Evolutionary conservation across 1,139 yeast species (phyloP), one percentile per base, ranked within the genome.

Genomic region (Spathaspora sp.): DNA sequence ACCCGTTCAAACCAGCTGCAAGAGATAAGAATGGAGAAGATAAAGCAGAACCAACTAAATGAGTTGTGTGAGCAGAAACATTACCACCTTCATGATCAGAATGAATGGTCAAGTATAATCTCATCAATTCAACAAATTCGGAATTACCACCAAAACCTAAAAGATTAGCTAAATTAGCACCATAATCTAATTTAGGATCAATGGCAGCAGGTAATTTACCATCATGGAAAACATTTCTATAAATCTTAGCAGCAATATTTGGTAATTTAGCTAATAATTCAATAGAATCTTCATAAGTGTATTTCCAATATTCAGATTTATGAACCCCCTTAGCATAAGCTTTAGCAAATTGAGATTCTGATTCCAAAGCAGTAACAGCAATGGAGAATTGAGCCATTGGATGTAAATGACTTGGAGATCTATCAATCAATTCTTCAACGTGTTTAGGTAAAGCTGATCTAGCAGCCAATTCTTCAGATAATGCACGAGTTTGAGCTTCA

Each of bases 51-150:
- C 97, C 97, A 55, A 91, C 97, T 72, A 91, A 80, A 74, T 91
- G 97, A 57, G 98, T 90, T 62, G 97, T 84, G 78, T 91, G 98
- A 45, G 97, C 97, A 53, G 97, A 89, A 53, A 91, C 98, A 67
- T 91, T 91, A 73, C 98, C 98, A 76, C 97, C 97, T 78, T 91
- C 98, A 76, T 91, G 98, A 72, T 91, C 97, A 47, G 96, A 90
- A 78, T 91, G 98, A 64, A 91, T 86, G 56, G 97, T 89, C 66
- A 89, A 80, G 80, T 91, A 91, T 64, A 91, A 80, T 78, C 97
- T 84, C 84, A 90, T 84, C 64, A 91, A 81, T 73, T 90, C 96
- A 52, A 87, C 81, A 67, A 91, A 91, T 70, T 89, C 95, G 58
- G 70, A 64, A 77, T 87, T 84, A 57, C 78, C 77, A 65, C 89